Base-by-base conservation (phyloP, 2,329 filamentous ascomycete genomes). In the Curvularia hawaiiensis region DNA sequence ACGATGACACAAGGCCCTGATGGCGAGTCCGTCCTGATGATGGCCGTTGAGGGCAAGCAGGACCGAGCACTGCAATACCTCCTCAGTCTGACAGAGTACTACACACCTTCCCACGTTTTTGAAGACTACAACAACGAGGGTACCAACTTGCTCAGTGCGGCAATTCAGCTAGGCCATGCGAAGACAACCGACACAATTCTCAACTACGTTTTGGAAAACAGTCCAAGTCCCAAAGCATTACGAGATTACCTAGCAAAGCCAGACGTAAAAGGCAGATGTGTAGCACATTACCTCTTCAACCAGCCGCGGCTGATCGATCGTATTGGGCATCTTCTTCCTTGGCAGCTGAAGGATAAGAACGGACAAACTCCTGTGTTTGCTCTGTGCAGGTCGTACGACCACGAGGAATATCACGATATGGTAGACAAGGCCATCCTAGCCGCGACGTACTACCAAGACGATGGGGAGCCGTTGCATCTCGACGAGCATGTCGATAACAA, bases 361-460 rank as follows among this genome's bases (percentile, higher is more conserved):
- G 95, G 95, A 0, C 95, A 98, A 77, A 99, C 96, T n/a, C 96
- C 95, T 1, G 80, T 99, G 9, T 98, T 99, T 74, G 95, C 95
- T 2, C 82, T 98, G 1, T 98, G 93, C 75, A 87, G 95, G 66
- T 98, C 92, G 0, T 99, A 99, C 71, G 95, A 99, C 71, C 92
- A 99, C 75, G 84, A 88, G 1, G 84, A 93, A 65, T 99, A 99
- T 76, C 85, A 86, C 52, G 80, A 83, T 46, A 98, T 99, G 95
- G 91, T 99, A 0, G 88, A 90, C 64, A 85, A 88, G 58, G 95
- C 90, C 4, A 80, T 99, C 38, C 82, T 86, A 31, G 86, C 90
- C 44, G 92, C 95, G 2, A 88, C 88, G 52, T 77, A 80, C 54
- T 84, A 88, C 3, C 95, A 99, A 76, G 84, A 83, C 2, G 93